A percentile compares a stretch with the other conserved stretches of the same genome.
phyloP scores from a whole-genome alignment of 2,329 filamentous ascomycete genomes.

The Dendryphion nanum region DNA sequence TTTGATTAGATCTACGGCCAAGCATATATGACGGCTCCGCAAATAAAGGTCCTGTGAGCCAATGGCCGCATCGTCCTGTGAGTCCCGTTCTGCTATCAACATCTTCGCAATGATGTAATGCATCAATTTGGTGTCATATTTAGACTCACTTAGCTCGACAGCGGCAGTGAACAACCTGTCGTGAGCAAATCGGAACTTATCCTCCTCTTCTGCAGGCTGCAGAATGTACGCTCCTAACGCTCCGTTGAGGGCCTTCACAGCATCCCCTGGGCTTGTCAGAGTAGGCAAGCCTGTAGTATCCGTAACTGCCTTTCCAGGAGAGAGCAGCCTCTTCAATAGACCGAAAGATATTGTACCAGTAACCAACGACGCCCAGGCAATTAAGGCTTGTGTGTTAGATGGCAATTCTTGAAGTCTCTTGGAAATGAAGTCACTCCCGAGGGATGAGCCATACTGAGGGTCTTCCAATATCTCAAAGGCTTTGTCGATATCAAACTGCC shows the following conservation, averaged over 20 bases:
- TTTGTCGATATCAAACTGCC: conserved; percentile 82
- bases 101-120: conserved; percentile 85
- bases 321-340: conserved; percentile 73
- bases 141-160: conserved; percentile 59
- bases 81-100: conserved; percentile 67
- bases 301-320: conserved; percentile 58
- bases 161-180: conserved; percentile 82
- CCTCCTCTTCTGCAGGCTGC: conserved; percentile 77
- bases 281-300: conserved; percentile 49
- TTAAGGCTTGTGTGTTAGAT: conserved; percentile 68
- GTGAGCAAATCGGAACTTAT: conserved; percentile 82
- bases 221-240: conserved; percentile 79
- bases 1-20: conserved; percentile 73
- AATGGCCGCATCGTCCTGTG: conserved; percentile 55
- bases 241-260: conserved; percentile 76
- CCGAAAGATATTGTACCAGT: conserved; percentile 83
- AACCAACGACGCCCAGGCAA: conserved; percentile 83
- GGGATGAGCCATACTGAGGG: conserved; percentile 73
- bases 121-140: conserved; percentile 59
- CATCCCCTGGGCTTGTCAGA: conserved; percentile 61
- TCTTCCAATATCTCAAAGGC: conserved; percentile 83
- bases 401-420: conserved; percentile 76
- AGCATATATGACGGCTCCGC: conserved; percentile 78
- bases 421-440: conserved; percentile 80
- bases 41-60: conserved; percentile 59